These are phyloP conservation scores for Chrysosporium queenslandicum DNA, from an alignment of 2,329 filamentous ascomycete species.

Conservation along the genomic window DNA sequence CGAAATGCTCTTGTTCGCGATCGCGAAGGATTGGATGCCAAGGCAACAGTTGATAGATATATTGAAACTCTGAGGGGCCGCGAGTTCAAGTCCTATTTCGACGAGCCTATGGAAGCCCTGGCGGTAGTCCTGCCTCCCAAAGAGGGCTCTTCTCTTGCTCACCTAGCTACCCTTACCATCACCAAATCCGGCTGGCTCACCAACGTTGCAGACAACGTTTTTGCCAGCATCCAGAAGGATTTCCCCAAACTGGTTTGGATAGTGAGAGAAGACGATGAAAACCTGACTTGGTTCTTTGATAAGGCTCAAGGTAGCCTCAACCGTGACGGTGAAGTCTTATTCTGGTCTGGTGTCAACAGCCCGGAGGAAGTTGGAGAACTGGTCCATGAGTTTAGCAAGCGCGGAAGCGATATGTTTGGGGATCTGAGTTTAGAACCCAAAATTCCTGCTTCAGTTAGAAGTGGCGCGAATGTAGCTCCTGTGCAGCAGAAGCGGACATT, in stretches of 20 bases:
- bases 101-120: conserved; percentile 86
- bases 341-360: conserved; percentile 87
- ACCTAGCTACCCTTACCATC: conserved; percentile 81
- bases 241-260: conserved; percentile 88
- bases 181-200: conserved; percentile 91
- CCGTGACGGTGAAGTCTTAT: conserved; percentile 76
- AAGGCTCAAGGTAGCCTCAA: conserved; percentile 89
- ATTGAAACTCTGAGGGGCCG: conserved; percentile 65
- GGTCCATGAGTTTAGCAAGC: conserved; percentile 70
- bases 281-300: conserved; percentile 95
- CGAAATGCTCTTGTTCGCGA: conserved; percentile 76
- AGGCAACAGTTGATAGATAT: conserved; percentile 76
- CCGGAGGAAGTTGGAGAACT: conserved; percentile 71
- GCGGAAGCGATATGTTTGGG: conserved; percentile 72
- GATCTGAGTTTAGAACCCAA: conserved; percentile 83
- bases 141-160: conserved; percentile 58
- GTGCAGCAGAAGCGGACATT: conserved; percentile 56
- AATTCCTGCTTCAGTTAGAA: conserved; percentile 57
- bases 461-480: conserved; percentile 43
- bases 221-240: conserved; percentile 86
- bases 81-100: conserved; percentile 86
- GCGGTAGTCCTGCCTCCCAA: conserved; percentile 73
- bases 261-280: conserved; percentile 92
- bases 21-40: conserved; percentile 68
- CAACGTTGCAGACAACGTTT: conserved; percentile 91